Percentiles rank a stretch among this genome's conserved stretches.
phyloP scores from a whole-genome alignment of 345 rosid genomes.

The Corchorus olitorius region DNA sequence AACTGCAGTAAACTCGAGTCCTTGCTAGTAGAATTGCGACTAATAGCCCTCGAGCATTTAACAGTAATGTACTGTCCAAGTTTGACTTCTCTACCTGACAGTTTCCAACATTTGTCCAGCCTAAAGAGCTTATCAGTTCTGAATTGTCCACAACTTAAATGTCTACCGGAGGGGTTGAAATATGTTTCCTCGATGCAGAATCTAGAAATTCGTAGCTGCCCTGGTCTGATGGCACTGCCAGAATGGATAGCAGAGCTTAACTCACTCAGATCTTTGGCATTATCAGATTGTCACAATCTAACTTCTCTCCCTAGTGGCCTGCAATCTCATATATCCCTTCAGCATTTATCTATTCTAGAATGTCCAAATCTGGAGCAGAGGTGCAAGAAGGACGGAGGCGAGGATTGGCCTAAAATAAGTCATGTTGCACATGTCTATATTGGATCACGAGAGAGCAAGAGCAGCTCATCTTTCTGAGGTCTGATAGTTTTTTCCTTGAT shows the following conservation, averaged over 20 bases:
- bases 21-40: slow-evolving; percentile 15
- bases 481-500: not conserved
- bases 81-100: slow-evolving; percentile 16
- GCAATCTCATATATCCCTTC: not conserved
- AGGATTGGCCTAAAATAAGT: slow-evolving; percentile 20
- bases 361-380: slow-evolving; percentile 25
- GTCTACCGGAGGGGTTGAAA: slow-evolving; percentile 16
- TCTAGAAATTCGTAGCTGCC: slow-evolving; percentile 24
- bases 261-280: slow-evolving; percentile 23
- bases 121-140: slow-evolving; percentile 22
- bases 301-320: slow-evolving; percentile 23
- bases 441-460: not conserved
- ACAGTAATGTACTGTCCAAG: slow-evolving; percentile 30
- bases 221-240: slow-evolving; percentile 8
- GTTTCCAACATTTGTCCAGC: not conserved
- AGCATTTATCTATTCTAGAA: slow-evolving; percentile 23
- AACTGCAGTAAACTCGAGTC: slow-evolving; percentile 24
- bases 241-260: slow-evolving; percentile 19
- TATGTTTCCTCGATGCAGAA: slow-evolving; percentile 11
- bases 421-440: slow-evolving; percentile 8
- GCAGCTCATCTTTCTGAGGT: slow-evolving; percentile 19
- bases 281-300: slow-evolving; percentile 24
- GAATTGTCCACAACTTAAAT: slow-evolving; percentile 23
- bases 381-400: slow-evolving; percentile 11
- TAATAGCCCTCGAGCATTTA: slow-evolving; percentile 18